Conservation (phyloP, 2,329 filamentous ascomycete species). For the Cladosporium sp. region DNA sequence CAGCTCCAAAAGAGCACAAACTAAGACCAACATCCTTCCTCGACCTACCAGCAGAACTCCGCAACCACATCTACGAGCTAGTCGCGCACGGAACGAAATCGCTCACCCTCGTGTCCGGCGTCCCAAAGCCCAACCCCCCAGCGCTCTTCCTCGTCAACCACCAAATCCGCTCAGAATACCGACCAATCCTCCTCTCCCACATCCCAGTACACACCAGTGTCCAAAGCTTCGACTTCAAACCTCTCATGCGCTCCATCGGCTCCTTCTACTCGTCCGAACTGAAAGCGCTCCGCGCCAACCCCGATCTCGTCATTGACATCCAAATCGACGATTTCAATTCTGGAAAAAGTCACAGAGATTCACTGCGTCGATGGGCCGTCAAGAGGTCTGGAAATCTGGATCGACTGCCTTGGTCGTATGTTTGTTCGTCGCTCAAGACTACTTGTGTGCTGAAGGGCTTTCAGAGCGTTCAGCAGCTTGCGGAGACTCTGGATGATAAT, state of each 20-base stretch:
- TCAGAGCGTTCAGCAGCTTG: neutral
- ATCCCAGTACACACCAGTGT: slow-evolving; percentile 18
- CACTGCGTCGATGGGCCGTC: slow-evolving; percentile 22
- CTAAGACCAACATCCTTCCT: slow-evolving; percentile 21
- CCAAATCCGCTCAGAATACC: slow-evolving; percentile 23
- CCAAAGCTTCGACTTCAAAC: slow-evolving; percentile 25
- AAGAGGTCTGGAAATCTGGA: slow-evolving; percentile 20
- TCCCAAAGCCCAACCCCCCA: slow-evolving; percentile 10
- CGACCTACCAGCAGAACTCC: slow-evolving; percentile 27
- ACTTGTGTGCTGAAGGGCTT: neutral
- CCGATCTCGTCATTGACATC: slow-evolving; percentile 18
- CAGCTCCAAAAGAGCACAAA: neutral
- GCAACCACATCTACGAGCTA: slow-evolving; percentile 27
- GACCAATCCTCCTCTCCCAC: slow-evolving; percentile 24
- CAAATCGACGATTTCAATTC: slow-evolving; percentile 7
- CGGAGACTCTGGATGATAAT: slow-evolving; percentile 1
- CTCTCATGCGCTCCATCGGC: slow-evolving; percentile 18
- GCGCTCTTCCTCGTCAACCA: slow-evolving; percentile 23
- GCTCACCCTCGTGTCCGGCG: slow-evolving; percentile 10
- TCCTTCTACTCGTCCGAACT: slow-evolving; percentile 26
- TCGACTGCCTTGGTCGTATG: slow-evolving; percentile 24
- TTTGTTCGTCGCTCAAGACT: neutral
- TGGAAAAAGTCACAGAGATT: neutral
- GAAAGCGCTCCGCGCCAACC: slow-evolving; percentile 25
- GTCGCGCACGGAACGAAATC: slow-evolving; percentile 14